A percentile compares a stretch with the other conserved stretches of the same genome.
These are phyloP conservation scores for Xanthoconium separans DNA, from an alignment of 1,284 basidiomycete genomes.

Conservation along the genomic window DNA sequence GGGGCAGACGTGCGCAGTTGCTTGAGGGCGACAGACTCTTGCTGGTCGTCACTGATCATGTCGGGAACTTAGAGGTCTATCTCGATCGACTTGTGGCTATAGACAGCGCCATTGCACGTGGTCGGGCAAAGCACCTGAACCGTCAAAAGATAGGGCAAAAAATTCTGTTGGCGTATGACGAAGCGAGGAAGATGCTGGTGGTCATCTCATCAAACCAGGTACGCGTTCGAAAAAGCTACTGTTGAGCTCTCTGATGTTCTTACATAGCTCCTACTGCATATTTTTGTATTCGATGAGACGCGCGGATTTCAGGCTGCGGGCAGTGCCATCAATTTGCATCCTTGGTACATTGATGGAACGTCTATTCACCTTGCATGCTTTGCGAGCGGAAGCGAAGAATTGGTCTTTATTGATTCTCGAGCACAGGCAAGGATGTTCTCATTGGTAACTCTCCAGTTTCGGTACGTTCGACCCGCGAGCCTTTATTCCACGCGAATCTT, in stretches of 20 bases:
- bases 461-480: neutral
- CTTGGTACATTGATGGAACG: too few relatives aligned
- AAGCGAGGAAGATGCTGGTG: slow-evolving; percentile 46
- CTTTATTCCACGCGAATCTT: neutral
- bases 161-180: slow-evolving; percentile 48
- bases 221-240: neutral
- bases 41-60: slow-evolving; percentile 39
- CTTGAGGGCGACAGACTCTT: slow-evolving; percentile 42
- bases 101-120: slow-evolving; percentile 30
- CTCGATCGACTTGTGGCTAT: slow-evolving; percentile 38
- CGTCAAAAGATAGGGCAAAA: slow-evolving; percentile 46
- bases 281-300: too few relatives aligned
- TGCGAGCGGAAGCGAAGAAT: too few relatives aligned
- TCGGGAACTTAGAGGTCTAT: slow-evolving; percentile 37
- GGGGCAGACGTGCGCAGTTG: slow-evolving; percentile 38
- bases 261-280: slow-evolving; percentile 16
- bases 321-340: too few relatives aligned
- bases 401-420: too few relatives aligned
- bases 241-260: neutral
- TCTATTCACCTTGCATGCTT: too few relatives aligned
- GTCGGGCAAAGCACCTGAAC: slow-evolving; percentile 35
- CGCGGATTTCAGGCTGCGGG: too few relatives aligned
- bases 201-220: slow-evolving; percentile 45
- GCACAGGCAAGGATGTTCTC: too few relatives aligned
- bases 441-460: too few relatives aligned